Evolutionary conservation across 2,329 filamentous ascomycete genomes (phyloP).

Genomic region (Dothidotthia symphoricarpi): DNA sequence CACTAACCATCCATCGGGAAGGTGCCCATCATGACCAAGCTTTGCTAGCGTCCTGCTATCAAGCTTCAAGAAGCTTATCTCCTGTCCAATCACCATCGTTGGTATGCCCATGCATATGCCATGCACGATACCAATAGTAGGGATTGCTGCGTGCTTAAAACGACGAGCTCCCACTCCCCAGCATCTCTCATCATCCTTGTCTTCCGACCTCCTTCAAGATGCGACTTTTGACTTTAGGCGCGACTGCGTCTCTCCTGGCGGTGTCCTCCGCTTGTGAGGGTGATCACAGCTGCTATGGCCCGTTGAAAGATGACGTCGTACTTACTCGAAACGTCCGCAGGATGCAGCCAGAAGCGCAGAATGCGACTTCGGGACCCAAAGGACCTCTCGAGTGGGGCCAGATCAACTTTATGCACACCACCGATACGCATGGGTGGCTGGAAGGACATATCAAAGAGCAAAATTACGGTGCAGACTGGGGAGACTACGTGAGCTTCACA

Average conservation of each 20-base stretch:
- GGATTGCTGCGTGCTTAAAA: conserved; percentile 3
- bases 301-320: conserved; percentile 41
- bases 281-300: conserved; percentile 41
- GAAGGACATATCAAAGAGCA: conserved; percentile 61
- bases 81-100: conserved; percentile 11
- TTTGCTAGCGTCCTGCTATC: conserved; percentile 13
- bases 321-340: conserved; percentile 44
- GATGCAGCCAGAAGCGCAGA: conserved; percentile 48
- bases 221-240: conserved; percentile 7
- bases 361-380: conserved; percentile 39
- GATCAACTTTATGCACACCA: conserved; percentile 65
- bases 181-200: neutral
- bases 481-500: conserved; percentile 62
- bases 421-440: conserved; percentile 62
- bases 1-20: conserved; percentile 21
- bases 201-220: conserved; percentile 9
- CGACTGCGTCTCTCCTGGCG: conserved; percentile 9
- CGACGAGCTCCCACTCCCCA: neutral
- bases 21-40: conserved; percentile 19
- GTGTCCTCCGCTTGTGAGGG: conserved; percentile 31
- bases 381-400: conserved; percentile 60
- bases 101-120: conserved; percentile 11
- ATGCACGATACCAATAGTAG: conserved; percentile 1
- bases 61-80: conserved; percentile 24
- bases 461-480: conserved; percentile 66